A percentile compares a stretch with the other conserved stretches of the same genome.
These are phyloP conservation scores for Boletus rubropictus DNA, from an alignment of 768 basidiomycete species.

Conservation along the genomic window DNA sequence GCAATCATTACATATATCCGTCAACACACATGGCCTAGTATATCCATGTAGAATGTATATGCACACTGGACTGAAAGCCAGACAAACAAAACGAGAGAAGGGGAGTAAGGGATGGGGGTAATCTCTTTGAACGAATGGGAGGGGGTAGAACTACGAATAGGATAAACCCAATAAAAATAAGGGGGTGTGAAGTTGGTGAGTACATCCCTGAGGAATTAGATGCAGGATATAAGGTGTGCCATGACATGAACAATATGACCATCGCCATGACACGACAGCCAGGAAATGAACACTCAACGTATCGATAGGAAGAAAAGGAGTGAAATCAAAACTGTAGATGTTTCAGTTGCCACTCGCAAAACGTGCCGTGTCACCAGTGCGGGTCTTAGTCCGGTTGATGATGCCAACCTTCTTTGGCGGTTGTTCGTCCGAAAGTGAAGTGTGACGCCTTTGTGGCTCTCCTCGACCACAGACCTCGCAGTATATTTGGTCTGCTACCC, in stretches of 20 bases:
- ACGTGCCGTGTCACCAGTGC: constrained; percentile 59
- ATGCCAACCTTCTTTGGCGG: constrained; percentile 34
- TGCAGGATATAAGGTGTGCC: constrained; percentile 10
- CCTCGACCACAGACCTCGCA: constrained; percentile 64
- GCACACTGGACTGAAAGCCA: constrained; percentile 21
- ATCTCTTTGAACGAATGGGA: constrained; percentile 19
- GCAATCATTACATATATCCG: constrained; percentile 11
- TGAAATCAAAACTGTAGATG: constrained; percentile 7
- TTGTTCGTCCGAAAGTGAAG: constrained; percentile 12
- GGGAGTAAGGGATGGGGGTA: not conserved
- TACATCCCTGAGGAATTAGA: constrained; percentile 11
- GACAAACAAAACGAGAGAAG: constrained; percentile 26
- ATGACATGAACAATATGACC: constrained; percentile 9
- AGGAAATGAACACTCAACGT: constrained; percentile 9
- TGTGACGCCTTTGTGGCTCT: constrained; percentile 7
- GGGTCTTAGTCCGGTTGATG: constrained; percentile 59
- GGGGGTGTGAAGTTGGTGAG: not conserved
- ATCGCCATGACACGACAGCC: constrained; percentile 10
- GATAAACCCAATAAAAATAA: constrained; percentile 29
- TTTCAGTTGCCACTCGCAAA: constrained; percentile 45
- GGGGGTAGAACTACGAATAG: constrained; percentile 22
- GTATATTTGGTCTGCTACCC: constrained; percentile 37
- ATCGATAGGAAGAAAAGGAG: constrained; percentile 13
- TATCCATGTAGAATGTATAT: constrained; percentile 22
- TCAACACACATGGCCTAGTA: constrained; percentile 14